Evolutionary conservation across 257 asterid genomes (phyloP), one percentile per base, ranked within the genome.

Genomic region (Cinchona pubescens): DNA sequence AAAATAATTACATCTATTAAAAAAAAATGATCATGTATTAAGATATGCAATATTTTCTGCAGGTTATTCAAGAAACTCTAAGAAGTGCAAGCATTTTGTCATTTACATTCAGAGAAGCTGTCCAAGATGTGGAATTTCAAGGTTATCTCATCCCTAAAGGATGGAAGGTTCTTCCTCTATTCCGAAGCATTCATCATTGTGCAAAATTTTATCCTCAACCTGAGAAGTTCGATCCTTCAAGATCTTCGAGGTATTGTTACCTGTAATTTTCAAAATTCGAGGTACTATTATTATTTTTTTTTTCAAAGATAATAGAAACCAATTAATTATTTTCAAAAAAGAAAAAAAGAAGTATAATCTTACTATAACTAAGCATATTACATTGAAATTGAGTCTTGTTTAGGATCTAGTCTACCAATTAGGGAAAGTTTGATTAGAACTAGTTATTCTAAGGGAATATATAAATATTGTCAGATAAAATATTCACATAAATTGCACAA

Each of bases 101-200:
- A 0, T 90, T 90, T 59, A 90, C 96, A 11, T 88, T 88, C n/a
- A 82, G 96, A 75, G 96, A 90, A 79, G 94, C 96, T 11, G 90
- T 88, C 0, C 80, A 87, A 49, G 96, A 90, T 12, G 92, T 88
- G 12, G 92, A 88, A 75, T 87, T 90, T 59, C 80, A 81, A 58
- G 96, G 92, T 7, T 90, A 82, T 49, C 72, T 87, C 11, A 90
- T 90, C 81, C 96, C 96, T 3, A 90, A 88, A 76, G 96, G 96
- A 38, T 90, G 96, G 94, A 90, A 90, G 55, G 92, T 90, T 76
- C 96, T 90, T 51, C 96, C 96, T 27, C 87, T 88, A 67, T 90
- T 90, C 76, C 85, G 94, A 81, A 79, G 75, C 82, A 88, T 90
- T 79, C 94, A 90, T 65, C 94, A 90, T 45, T 84, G 74, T 49